phyloP scores from a whole-genome alignment of 1,139 yeast species.

The Protomyces lactucae-debilis region DNA sequence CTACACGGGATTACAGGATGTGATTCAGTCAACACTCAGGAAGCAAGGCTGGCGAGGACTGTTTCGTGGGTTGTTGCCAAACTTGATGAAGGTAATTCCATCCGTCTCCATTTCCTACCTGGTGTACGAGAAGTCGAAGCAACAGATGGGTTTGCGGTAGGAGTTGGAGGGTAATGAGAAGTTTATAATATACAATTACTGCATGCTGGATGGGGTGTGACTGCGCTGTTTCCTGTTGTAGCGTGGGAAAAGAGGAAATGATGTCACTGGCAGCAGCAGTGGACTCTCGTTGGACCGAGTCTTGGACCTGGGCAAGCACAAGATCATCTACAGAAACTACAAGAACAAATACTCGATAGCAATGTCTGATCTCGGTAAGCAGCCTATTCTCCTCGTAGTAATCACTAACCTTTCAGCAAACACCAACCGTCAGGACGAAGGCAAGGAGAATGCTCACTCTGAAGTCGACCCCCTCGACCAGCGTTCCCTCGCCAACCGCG shows the following conservation, averaged over 20 bases:
- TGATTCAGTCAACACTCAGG: conserved; percentile 61
- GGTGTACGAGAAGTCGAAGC: conserved; percentile 61
- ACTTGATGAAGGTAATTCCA: conserved; percentile 84
- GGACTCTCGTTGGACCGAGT: not conserved
- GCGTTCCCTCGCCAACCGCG: conserved; percentile 28
- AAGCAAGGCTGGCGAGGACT: conserved; percentile 49
- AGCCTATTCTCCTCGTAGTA: too few species aligned
- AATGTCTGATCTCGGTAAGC: conserved; percentile 1
- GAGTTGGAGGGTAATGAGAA: too few species aligned
- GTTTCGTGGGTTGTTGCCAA: conserved; percentile 83
- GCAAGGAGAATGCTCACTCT: conserved; percentile 17
- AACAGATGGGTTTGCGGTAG: conserved; percentile 19
- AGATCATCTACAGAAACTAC: not conserved
- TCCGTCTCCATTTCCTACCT: conserved; percentile 96
- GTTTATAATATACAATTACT: not conserved
- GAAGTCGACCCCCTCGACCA: conserved; percentile 24
- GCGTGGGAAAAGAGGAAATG: not conserved
- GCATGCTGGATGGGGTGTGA: not conserved
- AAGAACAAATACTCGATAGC: not conserved
- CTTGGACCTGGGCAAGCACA: not conserved
- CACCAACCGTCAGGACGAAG: conserved; percentile 20
- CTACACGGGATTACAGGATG: conserved; percentile 80
- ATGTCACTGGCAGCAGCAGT: not conserved
- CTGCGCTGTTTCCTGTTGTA: not conserved
- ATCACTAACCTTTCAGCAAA: not conserved